Base-by-base conservation (phyloP, 176 grass and related monocot genomes). In the Alloteropsis semialata region DNA sequence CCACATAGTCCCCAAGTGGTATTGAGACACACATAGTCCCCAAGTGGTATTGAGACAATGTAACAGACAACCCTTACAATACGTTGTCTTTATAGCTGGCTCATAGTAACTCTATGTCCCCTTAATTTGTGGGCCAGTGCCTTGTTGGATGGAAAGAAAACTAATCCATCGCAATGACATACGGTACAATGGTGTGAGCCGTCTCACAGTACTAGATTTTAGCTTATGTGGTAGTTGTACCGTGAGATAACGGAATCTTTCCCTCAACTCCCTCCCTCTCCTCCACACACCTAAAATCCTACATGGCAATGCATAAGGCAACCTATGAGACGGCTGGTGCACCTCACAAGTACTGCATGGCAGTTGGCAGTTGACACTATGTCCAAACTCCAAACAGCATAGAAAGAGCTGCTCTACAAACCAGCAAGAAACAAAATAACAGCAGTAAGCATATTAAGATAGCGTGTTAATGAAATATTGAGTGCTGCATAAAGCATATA, bases 391-490 rank as follows among this genome's bases (percentile, higher is more conserved):
- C 21, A 73, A 48, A 73, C 56, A 85, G 34, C 53, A 46, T 70
- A 85, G 4, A 14, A 44, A 75, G 13, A 55, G 58, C 55, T 77
- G 43, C 55, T 55, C 65, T 55, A 80, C n/a, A 50, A 39, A 24
- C 66, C 63, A 81, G 45, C 51, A 69, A 75, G 12, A 63, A 80
- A 69, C 6, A 60, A 51, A 78, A 66, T 59, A 77, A 43, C 37
- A 64, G 22, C 17, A 49, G 10, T 57, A 58, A 58, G 29, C 5
- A 79, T 28, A 79, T 38, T 74, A 32, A 32, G 29, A 45, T 68
- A 25, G 15, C 18, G 22, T 48, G 34, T 58, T 24, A 54, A 30
- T 48, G 27, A 55, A 32, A 77, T 57, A 65, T 66, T 68, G 12
- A 71, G 14, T 33, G 6, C n/a, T 65, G 28, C 11, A 69, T 43